A percentile compares a stretch with the other conserved stretches of the same genome.
These are phyloP conservation scores for Neofusicoccum laricinum DNA, from an alignment of 2,329 filamentous ascomycete genomes.

Conservation along the genomic window DNA sequence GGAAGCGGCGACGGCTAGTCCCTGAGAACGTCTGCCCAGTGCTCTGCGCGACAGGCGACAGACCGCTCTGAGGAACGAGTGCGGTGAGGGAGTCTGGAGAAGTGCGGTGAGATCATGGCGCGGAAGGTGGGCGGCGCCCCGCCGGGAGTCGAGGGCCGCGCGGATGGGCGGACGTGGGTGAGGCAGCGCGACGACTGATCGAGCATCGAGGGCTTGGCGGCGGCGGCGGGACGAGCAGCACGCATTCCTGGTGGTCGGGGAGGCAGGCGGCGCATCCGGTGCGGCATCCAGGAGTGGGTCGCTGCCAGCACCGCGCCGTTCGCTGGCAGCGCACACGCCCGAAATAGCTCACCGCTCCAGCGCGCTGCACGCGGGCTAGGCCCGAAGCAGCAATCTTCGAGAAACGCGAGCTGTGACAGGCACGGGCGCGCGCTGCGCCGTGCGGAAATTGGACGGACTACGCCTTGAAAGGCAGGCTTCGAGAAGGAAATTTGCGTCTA, in stretches of 20 bases:
- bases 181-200: neutral
- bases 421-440: conserved; percentile 23
- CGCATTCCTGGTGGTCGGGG: conserved; percentile 1
- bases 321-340: conserved; percentile 6
- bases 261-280: conserved; percentile 4
- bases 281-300: conserved; percentile 6
- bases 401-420: conserved; percentile 31
- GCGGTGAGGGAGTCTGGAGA: conserved; percentile 10
- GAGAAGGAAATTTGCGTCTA: conserved; percentile 29
- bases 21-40: conserved; percentile 12
- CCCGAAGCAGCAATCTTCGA: conserved; percentile 36
- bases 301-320: neutral
- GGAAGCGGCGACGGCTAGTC: neutral
- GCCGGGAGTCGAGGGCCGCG: neutral
- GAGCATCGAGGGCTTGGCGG: neutral
- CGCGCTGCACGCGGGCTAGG: neutral
- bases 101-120: conserved; percentile 15
- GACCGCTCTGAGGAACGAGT: conserved; percentile 6
- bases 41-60: conserved; percentile 1
- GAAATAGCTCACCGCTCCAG: conserved; percentile 1
- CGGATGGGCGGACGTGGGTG: conserved; percentile 4
- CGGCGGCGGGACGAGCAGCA: neutral
- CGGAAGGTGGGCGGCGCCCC: conserved; percentile 5
- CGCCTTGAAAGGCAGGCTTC: conserved; percentile 26
- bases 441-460: conserved; percentile 32